Conservation (phyloP, 805 yeast genomes). For the Torulaspora indica region DNA sequence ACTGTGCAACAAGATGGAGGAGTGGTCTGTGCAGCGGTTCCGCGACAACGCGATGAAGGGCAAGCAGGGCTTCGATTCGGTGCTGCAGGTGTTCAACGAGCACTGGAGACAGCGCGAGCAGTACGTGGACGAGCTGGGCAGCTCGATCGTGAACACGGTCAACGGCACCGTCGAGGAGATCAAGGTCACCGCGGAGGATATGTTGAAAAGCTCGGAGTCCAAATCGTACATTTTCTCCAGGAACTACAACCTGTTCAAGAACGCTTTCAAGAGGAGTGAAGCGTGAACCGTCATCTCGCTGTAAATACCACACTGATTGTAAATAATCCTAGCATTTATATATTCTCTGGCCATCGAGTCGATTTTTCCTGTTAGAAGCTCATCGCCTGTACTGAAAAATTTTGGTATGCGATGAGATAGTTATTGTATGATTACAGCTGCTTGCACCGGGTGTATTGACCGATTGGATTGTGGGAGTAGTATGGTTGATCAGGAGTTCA, state of each 20-base stretch:
- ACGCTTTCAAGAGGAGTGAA: constrained; percentile 17
- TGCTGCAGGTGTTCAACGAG: constrained; percentile 47
- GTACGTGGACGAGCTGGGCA: constrained; percentile 30
- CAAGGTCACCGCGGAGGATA: constrained; percentile 30
- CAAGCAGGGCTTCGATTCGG: constrained; percentile 77
- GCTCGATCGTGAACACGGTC: constrained; percentile 27
- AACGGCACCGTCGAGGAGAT: constrained; percentile 33
- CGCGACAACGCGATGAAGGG: constrained; percentile 84
- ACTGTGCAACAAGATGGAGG: constrained; percentile 79
- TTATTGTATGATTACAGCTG: not conserved
- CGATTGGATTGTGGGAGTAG: constrained; percentile 1
- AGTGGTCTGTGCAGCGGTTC: constrained; percentile 87
- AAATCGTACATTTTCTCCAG: constrained; percentile 15
- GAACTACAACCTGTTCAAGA: constrained; percentile 16
- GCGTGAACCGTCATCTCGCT: not conserved
- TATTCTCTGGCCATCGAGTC: not conserved
- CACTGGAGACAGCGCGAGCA: constrained; percentile 31
- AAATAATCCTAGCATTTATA: constrained; percentile 3
- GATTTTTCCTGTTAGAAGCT: not conserved
- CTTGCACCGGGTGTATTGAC: not conserved
- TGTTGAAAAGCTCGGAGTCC: constrained; percentile 27
- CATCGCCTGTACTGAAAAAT: not conserved
- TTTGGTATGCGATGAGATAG: not conserved
- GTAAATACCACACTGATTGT: not conserved
- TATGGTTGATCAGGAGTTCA: constrained; percentile 6